Evolutionary conservation across 495 filamentous ascomycete species (phyloP).

Genomic region (Melanomma pulvis-pyrius): DNA sequence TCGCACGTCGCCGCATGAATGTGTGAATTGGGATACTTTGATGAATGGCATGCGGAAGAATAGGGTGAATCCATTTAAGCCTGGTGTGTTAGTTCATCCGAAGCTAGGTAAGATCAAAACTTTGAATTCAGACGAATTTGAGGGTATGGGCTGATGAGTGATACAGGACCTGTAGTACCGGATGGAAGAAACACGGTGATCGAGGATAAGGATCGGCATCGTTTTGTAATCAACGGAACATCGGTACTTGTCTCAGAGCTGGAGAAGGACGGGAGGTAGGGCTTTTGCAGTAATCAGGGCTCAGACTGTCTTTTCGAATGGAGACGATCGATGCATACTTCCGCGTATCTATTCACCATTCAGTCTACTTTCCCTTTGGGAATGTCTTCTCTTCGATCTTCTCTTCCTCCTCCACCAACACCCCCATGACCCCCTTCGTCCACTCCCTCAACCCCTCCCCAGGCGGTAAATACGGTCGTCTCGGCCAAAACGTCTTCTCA

Average conservation of each 20-base stretch:
- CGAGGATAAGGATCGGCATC: background rate
- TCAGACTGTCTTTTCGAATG: no score
- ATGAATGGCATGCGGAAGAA: background rate
- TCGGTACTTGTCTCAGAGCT: no score
- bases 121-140: background rate
- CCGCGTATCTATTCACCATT: no score
- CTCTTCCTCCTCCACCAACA: conserved; percentile 22
- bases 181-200: background rate
- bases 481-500: conserved; percentile 13
- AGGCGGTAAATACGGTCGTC: conserved; percentile 17
- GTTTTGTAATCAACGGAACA: background rate
- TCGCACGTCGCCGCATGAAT: background rate
- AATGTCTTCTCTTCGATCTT: conserved; percentile 1
- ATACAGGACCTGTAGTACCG: background rate
- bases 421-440: conserved; percentile 21
- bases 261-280: no score
- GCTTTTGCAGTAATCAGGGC: no score
- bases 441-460: conserved; percentile 8
- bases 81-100: background rate
- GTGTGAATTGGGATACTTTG: background rate
- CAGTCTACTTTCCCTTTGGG: conserved; percentile 18
- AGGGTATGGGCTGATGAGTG: background rate
- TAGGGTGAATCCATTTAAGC: background rate
- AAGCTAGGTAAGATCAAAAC: background rate
- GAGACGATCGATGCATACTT: no score